Base-by-base conservation (phyloP, 2,329 filamentous ascomycete genomes). In the Grosmannia penicillata region DNA sequence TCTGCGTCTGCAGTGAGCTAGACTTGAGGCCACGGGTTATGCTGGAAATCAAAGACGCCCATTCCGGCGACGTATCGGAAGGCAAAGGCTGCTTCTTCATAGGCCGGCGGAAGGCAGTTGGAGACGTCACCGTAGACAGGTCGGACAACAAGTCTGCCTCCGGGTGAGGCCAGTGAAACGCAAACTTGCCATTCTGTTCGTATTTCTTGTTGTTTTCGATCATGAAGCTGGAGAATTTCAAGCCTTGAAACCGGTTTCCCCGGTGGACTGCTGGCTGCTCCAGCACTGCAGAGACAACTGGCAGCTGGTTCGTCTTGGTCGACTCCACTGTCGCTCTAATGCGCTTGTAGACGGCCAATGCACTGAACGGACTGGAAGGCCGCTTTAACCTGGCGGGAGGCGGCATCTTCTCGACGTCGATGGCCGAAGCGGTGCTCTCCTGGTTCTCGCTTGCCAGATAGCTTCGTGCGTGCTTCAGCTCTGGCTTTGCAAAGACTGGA, bases 161-260 rank as follows among this genome's bases (percentile, higher is more conserved):
- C 33, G 50, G 52, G 29, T 55, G 50, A 30, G 38, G 52, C 47
- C 57, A 51, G 36, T 51, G 51, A 50, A 62, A 70, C 42, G 69
- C 63, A 43, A 70, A 76, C 3, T 64, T 60, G 13, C 72, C 72
- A 5, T 65, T 68, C 33, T 65, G 63, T 45, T 71, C 65, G 44
- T 76, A 76, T 46, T 75, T 75, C 45, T 67, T 71, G 45, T 68
- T 72, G 31, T 71, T 68, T 39, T 65, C 53, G 1, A 69, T 65
- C 24, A 75, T 55, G 14, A 60, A 60, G 6, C 67, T 61, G 21
- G 70, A 67, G 35, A 76, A 70, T 28, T 66, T 58, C 23, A 75
- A 59, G 44, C 63, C 70, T 24, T 69, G 66, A 44, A 73, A 76
- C 10, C 68, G 57, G 42, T 63, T 72, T 8, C 53, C 55, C 25